Conservation (phyloP, 257 asterid species). For the Solanum appendiculatum region DNA sequence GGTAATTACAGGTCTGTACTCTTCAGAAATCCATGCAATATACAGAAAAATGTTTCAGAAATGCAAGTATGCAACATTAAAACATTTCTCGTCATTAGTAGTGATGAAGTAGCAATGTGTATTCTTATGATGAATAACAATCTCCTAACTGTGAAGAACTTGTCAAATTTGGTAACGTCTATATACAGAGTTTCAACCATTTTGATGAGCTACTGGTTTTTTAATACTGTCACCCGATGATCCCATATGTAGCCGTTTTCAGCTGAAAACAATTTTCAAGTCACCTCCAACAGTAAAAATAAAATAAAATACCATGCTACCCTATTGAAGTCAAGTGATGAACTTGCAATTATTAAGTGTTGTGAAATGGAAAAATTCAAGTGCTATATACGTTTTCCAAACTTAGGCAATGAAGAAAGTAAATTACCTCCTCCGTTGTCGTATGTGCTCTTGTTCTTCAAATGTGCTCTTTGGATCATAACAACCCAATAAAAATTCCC, state of each 20-base stretch:
- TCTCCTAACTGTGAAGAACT: not conserved
- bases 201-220: not conserved
- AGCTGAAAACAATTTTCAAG: not conserved
- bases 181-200: not conserved
- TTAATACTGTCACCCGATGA: not conserved
- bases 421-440: conserved; percentile 59
- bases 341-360: not conserved
- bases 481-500: conserved; percentile 96
- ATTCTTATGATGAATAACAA: not conserved
- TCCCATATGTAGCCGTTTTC: not conserved
- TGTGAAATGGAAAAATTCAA: not conserved
- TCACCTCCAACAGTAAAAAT: not conserved
- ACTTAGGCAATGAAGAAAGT: conserved; percentile 1
- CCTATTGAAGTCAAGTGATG: not conserved
- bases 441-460: conserved; percentile 73
- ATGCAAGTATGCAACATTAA: not conserved
- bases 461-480: conserved; percentile 78
- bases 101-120: not conserved
- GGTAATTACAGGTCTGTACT: no score
- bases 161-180: not conserved
- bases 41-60: no score
- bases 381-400: not conserved
- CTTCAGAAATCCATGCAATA: no score
- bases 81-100: not conserved
- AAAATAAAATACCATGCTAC: not conserved